These are phyloP conservation scores for Picea sitchensis DNA, from an alignment of 75 land plant genomes.

Conservation along the genomic window DNA sequence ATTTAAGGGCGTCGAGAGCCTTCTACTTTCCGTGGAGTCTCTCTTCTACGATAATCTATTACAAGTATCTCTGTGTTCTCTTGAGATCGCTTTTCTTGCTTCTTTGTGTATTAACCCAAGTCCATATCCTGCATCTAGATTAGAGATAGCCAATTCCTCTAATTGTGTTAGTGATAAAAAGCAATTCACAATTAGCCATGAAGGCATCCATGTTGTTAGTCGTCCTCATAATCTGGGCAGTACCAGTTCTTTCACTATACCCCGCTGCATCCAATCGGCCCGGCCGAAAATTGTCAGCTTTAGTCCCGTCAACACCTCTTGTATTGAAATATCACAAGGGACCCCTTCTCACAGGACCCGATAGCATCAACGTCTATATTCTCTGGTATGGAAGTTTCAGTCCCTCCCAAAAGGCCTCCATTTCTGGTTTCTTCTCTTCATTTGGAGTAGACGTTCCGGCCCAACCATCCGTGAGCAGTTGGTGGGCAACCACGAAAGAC, in stretches of 20 bases:
- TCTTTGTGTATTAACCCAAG: no score
- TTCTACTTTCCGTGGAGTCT: no score
- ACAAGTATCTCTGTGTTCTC: no score
- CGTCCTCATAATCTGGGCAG: neutral
- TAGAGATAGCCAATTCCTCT: no score
- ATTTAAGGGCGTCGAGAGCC: no score
- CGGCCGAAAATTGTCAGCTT: neutral
- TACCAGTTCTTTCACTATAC: no score
- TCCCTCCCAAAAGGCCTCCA: constrained; percentile 48
- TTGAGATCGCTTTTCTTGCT: no score
- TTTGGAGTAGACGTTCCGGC: constrained; percentile 19
- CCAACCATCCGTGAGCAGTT: constrained; percentile 21
- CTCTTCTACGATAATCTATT: no score
- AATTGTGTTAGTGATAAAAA: no score
- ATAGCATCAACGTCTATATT: constrained; percentile 44
- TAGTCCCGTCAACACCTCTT: constrained; percentile 14
- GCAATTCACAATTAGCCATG: no score
- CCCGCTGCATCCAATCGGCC: neutral
- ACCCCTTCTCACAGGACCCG: constrained; percentile 44
- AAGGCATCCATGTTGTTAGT: neutral
- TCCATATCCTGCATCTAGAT: no score
- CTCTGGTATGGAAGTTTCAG: constrained; percentile 81
- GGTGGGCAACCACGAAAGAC: constrained; percentile 29
- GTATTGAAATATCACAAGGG: constrained; percentile 68
- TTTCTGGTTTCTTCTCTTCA: constrained; percentile 69